phyloP scores from a whole-genome alignment of 352 stramenopile genomes.

The Pythium vanterpoolii region DNA sequence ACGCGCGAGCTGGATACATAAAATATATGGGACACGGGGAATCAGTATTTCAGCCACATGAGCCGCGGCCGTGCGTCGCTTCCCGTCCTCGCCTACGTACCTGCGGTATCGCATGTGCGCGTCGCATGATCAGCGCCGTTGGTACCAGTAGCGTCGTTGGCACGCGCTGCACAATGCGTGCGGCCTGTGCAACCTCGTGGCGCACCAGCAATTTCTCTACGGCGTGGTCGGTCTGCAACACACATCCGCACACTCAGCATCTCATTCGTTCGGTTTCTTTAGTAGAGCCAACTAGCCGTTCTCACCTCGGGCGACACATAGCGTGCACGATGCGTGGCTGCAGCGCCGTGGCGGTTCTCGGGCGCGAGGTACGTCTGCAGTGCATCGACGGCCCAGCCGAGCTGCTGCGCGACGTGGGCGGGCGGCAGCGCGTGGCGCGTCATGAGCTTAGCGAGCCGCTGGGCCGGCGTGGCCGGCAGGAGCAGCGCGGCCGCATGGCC shows the following conservation, averaged over 20 bases:
- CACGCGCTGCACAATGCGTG: slow-evolving; percentile 15
- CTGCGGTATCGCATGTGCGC: slow-evolving; percentile 39
- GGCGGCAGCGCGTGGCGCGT: slow-evolving; percentile 44
- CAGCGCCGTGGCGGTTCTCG: slow-evolving; percentile 34
- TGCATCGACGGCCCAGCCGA: slow-evolving; percentile 51
- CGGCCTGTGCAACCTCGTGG: slow-evolving; percentile 39
- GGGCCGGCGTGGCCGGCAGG: slow-evolving; percentile 31
- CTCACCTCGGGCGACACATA: slow-evolving; percentile 11
- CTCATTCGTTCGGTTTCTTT: not conserved
- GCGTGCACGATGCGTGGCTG: slow-evolving; percentile 32
- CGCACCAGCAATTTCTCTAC: slow-evolving; percentile 65
- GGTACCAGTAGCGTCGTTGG: slow-evolving; percentile 38
- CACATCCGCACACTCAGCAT: slow-evolving; percentile 7
- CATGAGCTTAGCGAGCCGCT: slow-evolving; percentile 63
- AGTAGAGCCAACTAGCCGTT: not conserved
- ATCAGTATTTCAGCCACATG: slow-evolving; percentile 1
- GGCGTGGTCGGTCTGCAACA: slow-evolving; percentile 39
- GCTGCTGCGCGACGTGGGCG: slow-evolving; percentile 43
- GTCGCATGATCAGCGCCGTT: slow-evolving; percentile 28
- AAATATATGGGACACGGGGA: slow-evolving; percentile 15
- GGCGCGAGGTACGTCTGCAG: slow-evolving; percentile 52
- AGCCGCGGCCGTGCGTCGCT: too few relatives aligned
- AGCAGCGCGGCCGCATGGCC: slow-evolving; percentile 14
- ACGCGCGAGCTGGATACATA: slow-evolving; percentile 14
- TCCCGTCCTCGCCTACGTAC: slow-evolving; percentile 15